Percentiles rank a stretch among this genome's conserved stretches.
Conservation (phyloP, 192 early-diverging fungal genomes). For the Rhizophagus prolifer region DNA sequence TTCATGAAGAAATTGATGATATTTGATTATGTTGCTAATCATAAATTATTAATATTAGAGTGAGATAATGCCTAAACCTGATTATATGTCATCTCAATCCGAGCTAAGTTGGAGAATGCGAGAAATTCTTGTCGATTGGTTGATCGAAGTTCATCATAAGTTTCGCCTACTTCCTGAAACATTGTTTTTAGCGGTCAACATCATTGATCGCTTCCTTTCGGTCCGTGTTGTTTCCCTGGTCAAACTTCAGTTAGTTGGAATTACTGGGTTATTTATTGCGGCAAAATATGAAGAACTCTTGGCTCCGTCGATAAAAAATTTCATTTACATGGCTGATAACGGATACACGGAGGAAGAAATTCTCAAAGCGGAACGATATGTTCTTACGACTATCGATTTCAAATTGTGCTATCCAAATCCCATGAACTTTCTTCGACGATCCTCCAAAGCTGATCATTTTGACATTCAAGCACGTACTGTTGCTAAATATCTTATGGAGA, state of each 20-base stretch:
- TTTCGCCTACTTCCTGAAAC: constrained; percentile 94
- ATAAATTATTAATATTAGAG: constrained; percentile 35
- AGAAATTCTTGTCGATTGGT: constrained; percentile 91
- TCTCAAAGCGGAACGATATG: constrained; percentile 86
- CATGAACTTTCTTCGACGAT: constrained; percentile 89
- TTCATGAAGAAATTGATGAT: not conserved
- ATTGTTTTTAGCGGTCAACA: constrained; percentile 88
- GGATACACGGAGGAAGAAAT: constrained; percentile 82
- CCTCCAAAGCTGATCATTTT: constrained; percentile 86
- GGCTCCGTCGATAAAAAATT: constrained; percentile 80
- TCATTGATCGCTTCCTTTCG: constrained; percentile 94
- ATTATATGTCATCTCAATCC: constrained; percentile 82
- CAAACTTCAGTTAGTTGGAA: constrained; percentile 93
- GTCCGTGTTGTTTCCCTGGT: constrained; percentile 76
- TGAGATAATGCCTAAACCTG: constrained; percentile 70
- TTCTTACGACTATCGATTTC: constrained; percentile 86
- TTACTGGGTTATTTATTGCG: constrained; percentile 87
- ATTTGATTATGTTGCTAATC: not conserved
- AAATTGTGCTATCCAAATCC: constrained; percentile 86
- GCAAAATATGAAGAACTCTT: constrained; percentile 94
- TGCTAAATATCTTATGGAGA: constrained; percentile 96
- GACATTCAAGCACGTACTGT: constrained; percentile 88
- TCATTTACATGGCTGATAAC: constrained; percentile 83
- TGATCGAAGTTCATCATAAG: constrained; percentile 88
- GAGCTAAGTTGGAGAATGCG: constrained; percentile 94